Evolutionary conservation across 1,284 basidiomycete species (phyloP).

Genomic region (Trametes pubescens): DNA sequence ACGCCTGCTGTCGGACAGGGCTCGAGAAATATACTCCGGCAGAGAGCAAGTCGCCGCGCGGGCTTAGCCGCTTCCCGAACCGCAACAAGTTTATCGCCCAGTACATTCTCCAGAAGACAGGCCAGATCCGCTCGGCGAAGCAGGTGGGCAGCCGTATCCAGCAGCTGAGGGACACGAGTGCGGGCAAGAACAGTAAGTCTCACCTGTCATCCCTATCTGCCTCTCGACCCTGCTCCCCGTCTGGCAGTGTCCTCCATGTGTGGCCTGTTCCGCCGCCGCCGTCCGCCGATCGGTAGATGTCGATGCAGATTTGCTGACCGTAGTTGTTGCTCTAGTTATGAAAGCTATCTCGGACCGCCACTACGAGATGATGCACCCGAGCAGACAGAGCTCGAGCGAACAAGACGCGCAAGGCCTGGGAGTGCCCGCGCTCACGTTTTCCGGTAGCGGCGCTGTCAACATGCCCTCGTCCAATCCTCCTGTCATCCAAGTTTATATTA

Average conservation of each 20-base stretch:
- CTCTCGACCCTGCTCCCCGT: background rate
- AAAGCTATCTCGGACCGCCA: slow-evolving; percentile 46
- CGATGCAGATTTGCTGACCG: slow-evolving; percentile 7
- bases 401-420: slow-evolving; percentile 18
- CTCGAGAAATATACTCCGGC: slow-evolving; percentile 74
- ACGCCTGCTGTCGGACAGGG: slow-evolving; percentile 45
- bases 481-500: slow-evolving; percentile 56
- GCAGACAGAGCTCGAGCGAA: slow-evolving; percentile 17
- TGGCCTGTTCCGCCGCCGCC: background rate
- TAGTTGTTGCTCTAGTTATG: slow-evolving; percentile 37
- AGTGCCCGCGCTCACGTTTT: slow-evolving; percentile 21
- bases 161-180: slow-evolving; percentile 72
- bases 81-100: slow-evolving; percentile 79
- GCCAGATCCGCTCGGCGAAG: slow-evolving; percentile 70
- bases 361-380: slow-evolving; percentile 43
- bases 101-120: slow-evolving; percentile 68
- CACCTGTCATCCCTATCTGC: background rate
- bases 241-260: background rate
- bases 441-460: slow-evolving; percentile 18
- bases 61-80: slow-evolving; percentile 76
- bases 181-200: slow-evolving; percentile 68
- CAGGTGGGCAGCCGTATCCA: slow-evolving; percentile 79
- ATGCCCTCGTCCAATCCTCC: slow-evolving; percentile 21
- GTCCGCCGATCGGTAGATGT: background rate
- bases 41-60: slow-evolving; percentile 71